These are phyloP conservation scores for Pharus latifolius DNA, from an alignment of 176 grass and related monocot genomes.

Conservation along the genomic window DNA sequence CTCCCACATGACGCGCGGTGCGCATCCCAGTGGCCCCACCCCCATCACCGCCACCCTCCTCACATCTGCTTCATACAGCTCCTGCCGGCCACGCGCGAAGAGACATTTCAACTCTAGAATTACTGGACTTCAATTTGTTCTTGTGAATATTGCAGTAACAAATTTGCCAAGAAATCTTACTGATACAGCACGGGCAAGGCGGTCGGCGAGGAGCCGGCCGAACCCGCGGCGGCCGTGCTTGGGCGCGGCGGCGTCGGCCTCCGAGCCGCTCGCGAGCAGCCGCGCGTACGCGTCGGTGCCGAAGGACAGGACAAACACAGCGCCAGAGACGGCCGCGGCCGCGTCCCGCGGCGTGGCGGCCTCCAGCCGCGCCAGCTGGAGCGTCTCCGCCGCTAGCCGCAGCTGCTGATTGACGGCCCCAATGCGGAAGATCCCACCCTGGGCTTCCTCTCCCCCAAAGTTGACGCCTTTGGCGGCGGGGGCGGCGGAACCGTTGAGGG, in stretches of 20 bases:
- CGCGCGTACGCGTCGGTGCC: conserved; percentile 52
- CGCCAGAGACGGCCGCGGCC: background rate
- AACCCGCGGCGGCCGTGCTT: conserved; percentile 49
- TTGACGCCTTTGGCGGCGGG: conserved; percentile 27
- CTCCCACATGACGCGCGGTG: conserved; percentile 47
- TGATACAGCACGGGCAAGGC: conserved; percentile 28
- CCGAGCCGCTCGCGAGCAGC: conserved; percentile 25
- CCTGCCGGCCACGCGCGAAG: background rate
- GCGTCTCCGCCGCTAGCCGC: conserved; percentile 49
- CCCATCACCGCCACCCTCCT: conserved; percentile 61
- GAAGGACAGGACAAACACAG: conserved; percentile 59
- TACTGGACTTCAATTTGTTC: too few species aligned
- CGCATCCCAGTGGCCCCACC: conserved; percentile 55
- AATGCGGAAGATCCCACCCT: conserved; percentile 14
- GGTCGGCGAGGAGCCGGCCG: conserved; percentile 33
- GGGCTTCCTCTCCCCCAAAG: conserved; percentile 33
- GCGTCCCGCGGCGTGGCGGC: background rate
- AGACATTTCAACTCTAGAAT: background rate
- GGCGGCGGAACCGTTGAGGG: conserved; percentile 23
- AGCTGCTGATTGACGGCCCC: conserved; percentile 45
- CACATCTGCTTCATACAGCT: conserved; percentile 54
- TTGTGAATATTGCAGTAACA: background rate
- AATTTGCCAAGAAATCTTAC: background rate
- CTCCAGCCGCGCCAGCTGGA: conserved; percentile 51
- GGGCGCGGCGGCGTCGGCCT: conserved; percentile 22